Evolutionary conservation across 2,329 filamentous ascomycete species (phyloP).

Genomic region (Xylariaceae sp.): DNA sequence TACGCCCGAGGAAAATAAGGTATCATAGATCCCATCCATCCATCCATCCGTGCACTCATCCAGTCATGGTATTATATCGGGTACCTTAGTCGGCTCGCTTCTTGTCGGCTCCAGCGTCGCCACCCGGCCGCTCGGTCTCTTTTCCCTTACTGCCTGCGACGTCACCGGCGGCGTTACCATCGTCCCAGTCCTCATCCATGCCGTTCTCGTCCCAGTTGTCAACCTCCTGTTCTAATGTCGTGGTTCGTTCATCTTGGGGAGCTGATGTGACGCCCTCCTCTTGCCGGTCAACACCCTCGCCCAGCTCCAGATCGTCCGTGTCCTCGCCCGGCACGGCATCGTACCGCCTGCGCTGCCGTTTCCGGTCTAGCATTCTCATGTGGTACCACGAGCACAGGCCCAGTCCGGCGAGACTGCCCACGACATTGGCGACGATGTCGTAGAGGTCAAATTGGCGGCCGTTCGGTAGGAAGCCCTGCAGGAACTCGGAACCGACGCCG

Average conservation of each 20-base stretch:
- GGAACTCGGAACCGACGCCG: constrained; percentile 66
- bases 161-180: constrained; percentile 26
- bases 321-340: constrained; percentile 11
- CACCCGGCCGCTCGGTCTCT: constrained; percentile 18
- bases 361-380: constrained; percentile 86
- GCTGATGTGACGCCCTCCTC: constrained; percentile 55
- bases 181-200: constrained; percentile 47
- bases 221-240: constrained; percentile 68
- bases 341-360: constrained; percentile 66
- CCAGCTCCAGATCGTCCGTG: constrained; percentile 66
- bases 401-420: constrained; percentile 66
- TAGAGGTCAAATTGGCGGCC: constrained; percentile 66
- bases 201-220: constrained; percentile 92
- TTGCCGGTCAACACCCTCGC: constrained; percentile 47
- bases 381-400: constrained; percentile 86
- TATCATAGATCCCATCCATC: constrained; percentile 18
- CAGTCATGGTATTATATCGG: constrained; percentile 6
- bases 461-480: constrained; percentile 69
- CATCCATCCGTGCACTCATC: constrained; percentile 7
- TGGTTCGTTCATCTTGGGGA: constrained; percentile 17
- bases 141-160: constrained; percentile 17
- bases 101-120: constrained; percentile 20
- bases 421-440: constrained; percentile 81
- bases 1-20: constrained; percentile 17
- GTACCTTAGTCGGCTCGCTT: constrained; percentile 26